Base-by-base conservation (phyloP, 768 basidiomycete genomes). In the Lactarius sp. region DNA sequence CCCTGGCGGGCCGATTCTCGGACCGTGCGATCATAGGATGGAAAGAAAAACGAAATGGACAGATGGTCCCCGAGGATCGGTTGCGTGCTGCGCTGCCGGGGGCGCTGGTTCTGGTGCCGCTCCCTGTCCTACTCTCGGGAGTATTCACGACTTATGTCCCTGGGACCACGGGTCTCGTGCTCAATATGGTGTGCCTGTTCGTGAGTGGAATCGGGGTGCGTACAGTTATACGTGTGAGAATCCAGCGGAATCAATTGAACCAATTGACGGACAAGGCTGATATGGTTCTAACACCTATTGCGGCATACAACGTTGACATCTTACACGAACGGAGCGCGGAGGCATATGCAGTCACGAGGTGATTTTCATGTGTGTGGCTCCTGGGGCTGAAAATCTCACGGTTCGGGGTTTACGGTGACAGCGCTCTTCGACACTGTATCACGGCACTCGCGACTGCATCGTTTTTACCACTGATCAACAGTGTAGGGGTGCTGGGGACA, bases 11-110 rank as follows among this genome's bases (percentile, higher is more conserved):
- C 1, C 76, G 76, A 16, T 63, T 87, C 0, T 88, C 88, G 0
- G 88, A 90, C 70, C 64, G 67, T 33, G 73, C 79, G 0, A 75
- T 90, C 27, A 73, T 79, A 18, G 70, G 69, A 46, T 85, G 81
- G 74, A 79, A 79, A 16, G 73, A 76, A 52, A 70, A 74, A 6
- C 80, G 86, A 27, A 78, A 77, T 0, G 86, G 85, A 0, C 68
- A 75, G 2, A 87, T 84, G 85, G 80, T 82, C 49, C 87, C 87
- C 0, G 87, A 90, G 71, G 88, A 87, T 66, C 81, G 87, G 6
- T 77, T 89, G 31, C 78, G 83, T 1, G 85, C 78, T 2, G 75
- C 80, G 2, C 70, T 83, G 39, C 66, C 77, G 6, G 81, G 83
- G 9, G 78, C 77, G 4, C 72, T 78, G 0, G 37, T 82, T 18